A percentile compares a stretch with the other conserved stretches of the same genome.
These are phyloP conservation scores for Solanum sejunctum DNA, from an alignment of 257 asterid species.

Conservation along the genomic window DNA sequence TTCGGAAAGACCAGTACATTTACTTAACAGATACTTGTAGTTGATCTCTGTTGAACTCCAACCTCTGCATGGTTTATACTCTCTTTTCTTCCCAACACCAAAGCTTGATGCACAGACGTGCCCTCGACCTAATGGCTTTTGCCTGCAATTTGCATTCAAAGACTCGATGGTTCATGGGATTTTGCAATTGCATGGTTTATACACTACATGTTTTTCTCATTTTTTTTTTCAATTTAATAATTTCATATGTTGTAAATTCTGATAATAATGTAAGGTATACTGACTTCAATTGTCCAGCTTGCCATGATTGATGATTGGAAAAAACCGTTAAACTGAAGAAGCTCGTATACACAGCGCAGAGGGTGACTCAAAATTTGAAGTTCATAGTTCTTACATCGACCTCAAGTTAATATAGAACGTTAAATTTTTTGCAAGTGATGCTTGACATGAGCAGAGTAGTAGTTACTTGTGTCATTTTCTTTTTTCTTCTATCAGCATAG, in stretches of 20 bases:
- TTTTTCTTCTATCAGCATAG: no score
- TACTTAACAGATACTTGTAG: not conserved
- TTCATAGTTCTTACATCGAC: not conserved
- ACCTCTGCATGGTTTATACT: not conserved
- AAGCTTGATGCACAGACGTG: not conserved
- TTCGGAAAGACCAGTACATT: not conserved
- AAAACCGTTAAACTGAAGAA: no score
- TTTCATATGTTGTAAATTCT: not conserved
- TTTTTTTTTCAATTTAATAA: not conserved
- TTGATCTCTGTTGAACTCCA: not conserved
- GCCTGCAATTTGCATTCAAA: conserved; percentile 15
- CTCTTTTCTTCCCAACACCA: not conserved
- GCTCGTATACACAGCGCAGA: no score
- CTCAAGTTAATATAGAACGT: no score
- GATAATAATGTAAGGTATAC: not conserved
- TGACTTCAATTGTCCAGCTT: not conserved
- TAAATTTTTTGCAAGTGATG: no score
- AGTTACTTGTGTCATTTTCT: no score
- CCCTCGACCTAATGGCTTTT: not conserved
- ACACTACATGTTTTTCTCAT: not conserved
- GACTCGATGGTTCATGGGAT: conserved; percentile 60
- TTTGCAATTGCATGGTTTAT: conserved; percentile 27
- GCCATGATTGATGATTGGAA: not conserved
- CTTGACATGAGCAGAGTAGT: no score
- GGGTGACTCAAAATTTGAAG: no score